These are phyloP conservation scores for Miamiensis avidus DNA, from an alignment of 169 alveolate genomes.

Conservation along the genomic window DNA sequence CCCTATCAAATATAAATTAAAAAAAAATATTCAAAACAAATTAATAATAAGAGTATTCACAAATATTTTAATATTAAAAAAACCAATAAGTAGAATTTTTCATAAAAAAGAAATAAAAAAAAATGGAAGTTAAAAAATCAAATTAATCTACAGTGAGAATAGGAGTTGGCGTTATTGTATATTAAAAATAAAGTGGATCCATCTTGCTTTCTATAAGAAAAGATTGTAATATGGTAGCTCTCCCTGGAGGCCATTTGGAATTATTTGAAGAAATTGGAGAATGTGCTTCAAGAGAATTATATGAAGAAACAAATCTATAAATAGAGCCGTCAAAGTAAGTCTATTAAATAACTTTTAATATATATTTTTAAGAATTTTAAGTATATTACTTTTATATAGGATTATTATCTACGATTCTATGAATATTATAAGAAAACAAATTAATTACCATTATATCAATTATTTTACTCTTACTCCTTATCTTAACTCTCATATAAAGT, in stretches of 20 bases:
- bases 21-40: too few relatives aligned
- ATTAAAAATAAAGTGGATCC: too few relatives aligned
- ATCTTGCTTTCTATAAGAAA: slow-evolving; percentile 16
- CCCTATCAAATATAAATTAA: too few relatives aligned
- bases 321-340: background rate
- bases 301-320: slow-evolving; percentile 14
- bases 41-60: too few relatives aligned
- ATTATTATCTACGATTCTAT: too few relatives aligned
- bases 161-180: background rate
- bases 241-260: slow-evolving; percentile 24
- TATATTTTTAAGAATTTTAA: too few relatives aligned
- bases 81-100: too few relatives aligned
- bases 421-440: background rate
- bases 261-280: background rate
- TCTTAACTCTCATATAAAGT: background rate
- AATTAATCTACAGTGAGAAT: too few relatives aligned
- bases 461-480: background rate
- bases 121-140: too few relatives aligned
- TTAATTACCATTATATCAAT: background rate
- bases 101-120: too few relatives aligned
- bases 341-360: too few relatives aligned
- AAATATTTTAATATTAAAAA: too few relatives aligned
- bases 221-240: background rate
- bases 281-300: slow-evolving; percentile 6
- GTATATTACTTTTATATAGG: background rate